Conservation (phyloP, 2,329 filamentous ascomycete genomes). For the Shiraia sp. region DNA sequence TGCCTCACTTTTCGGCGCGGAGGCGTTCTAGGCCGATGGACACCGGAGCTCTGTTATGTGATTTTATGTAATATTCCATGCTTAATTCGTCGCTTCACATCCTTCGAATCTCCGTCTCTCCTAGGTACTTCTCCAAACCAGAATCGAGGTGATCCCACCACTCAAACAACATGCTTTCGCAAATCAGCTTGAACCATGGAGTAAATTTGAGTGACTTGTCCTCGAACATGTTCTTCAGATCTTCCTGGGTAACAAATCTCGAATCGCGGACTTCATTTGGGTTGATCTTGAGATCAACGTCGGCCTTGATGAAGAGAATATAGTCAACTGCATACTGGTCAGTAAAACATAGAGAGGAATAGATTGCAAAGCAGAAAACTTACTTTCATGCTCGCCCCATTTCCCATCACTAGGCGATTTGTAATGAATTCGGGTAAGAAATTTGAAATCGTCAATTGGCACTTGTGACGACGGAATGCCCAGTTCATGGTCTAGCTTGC, state of each 20-base stretch:
- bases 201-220: slow-evolving; percentile 84
- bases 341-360: slow-evolving; percentile 12
- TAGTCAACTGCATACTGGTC: slow-evolving; percentile 74
- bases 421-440: slow-evolving; percentile 97
- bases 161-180: slow-evolving; percentile 94
- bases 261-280: slow-evolving; percentile 87
- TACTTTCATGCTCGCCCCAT: slow-evolving; percentile 99
- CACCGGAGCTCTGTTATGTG: not conserved
- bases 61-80: not conserved
- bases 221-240: slow-evolving; percentile 82
- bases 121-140: slow-evolving; percentile 81
- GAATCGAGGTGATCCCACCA: slow-evolving; percentile 90
- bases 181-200: slow-evolving; percentile 99
- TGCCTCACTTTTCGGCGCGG: slow-evolving; percentile 24
- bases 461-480: slow-evolving; percentile 90
- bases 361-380: slow-evolving; percentile 38
- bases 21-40: slow-evolving; percentile 16
- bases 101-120: slow-evolving; percentile 84
- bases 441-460: slow-evolving; percentile 86
- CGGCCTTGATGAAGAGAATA: slow-evolving; percentile 90
- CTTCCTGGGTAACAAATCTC: slow-evolving; percentile 79
- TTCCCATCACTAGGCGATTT: slow-evolving; percentile 95
- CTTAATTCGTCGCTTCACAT: slow-evolving; percentile 58
- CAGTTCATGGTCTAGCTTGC: slow-evolving; percentile 93
- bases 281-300: slow-evolving; percentile 81